Conservation (phyloP, 352 stramenopile genomes). For the Phytopythium sindhum region DNA sequence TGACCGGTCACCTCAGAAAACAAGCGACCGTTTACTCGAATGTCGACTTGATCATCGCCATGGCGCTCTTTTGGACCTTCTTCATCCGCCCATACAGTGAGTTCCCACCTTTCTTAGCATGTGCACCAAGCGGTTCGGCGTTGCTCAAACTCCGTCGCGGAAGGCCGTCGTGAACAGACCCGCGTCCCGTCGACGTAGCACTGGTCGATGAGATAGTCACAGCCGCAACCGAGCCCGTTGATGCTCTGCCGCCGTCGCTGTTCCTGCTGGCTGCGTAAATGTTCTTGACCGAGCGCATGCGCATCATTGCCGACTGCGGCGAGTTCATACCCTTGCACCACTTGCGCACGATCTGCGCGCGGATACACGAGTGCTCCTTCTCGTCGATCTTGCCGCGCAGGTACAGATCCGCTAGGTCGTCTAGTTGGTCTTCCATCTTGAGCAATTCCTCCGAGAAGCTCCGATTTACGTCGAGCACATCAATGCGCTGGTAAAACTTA, state of each 20-base stretch:
- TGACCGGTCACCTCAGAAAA: neutral
- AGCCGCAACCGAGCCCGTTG: neutral
- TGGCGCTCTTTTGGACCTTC: slow-evolving; percentile 73
- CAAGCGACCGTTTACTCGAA: slow-evolving; percentile 43
- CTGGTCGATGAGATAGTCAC: slow-evolving; percentile 17
- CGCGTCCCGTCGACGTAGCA: slow-evolving; percentile 11
- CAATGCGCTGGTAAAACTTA: slow-evolving; percentile 63
- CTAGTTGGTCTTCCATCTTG: slow-evolving; percentile 82
- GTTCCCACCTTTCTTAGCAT: slow-evolving; percentile 33
- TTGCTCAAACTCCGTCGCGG: slow-evolving; percentile 7
- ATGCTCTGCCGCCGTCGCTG: slow-evolving; percentile 4
- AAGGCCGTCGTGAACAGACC: neutral
- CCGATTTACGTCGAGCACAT: slow-evolving; percentile 65
- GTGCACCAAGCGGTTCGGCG: slow-evolving; percentile 4
- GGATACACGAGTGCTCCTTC: slow-evolving; percentile 83
- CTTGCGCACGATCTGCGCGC: slow-evolving; percentile 76
- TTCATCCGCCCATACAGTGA: slow-evolving; percentile 83
- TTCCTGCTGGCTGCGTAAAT: slow-evolving; percentile 26
- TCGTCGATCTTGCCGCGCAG: slow-evolving; percentile 78
- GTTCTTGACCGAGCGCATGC: slow-evolving; percentile 62
- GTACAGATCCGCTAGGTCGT: slow-evolving; percentile 69
- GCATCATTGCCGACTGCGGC: slow-evolving; percentile 71
- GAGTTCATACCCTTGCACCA: slow-evolving; percentile 82
- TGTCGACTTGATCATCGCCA: slow-evolving; percentile 80
- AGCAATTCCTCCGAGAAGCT: slow-evolving; percentile 59